Base-by-base conservation (phyloP, 2,329 filamentous ascomycete species). In the Sporothrix euskadiensis region DNA sequence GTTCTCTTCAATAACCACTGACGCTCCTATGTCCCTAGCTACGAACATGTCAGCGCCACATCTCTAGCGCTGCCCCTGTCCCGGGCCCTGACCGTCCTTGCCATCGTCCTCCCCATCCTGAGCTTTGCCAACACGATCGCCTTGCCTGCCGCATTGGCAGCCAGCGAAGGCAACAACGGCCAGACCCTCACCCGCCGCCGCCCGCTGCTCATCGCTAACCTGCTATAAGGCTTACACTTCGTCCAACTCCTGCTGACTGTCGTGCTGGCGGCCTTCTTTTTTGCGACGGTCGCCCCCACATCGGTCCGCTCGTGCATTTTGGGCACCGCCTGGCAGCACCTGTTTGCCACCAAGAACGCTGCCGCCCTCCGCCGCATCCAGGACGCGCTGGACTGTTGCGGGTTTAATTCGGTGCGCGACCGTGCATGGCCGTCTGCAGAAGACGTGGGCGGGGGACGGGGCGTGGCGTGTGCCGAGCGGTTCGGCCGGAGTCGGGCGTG, bases 351-450 rank as follows among this genome's bases (percentile, higher is more conserved):
- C 0, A 88, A 89, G 74, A 83, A 92, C 72, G 83, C 75, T 0
- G 75, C 76, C 0, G 80, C 83, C 1, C 86, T 93, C 73, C 82
- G 84, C 59, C 80, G 81, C 1, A 90, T 94, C 69, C 91, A 94
- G 78, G 89, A 93, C 78, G 80, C 85, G 0, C 85, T 92, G 44
- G 79, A 86, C 8, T 94, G 91, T 81, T 94, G 91, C 76, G 91
- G 91, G 0, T 83, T 92, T 47, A 84, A 84, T 73, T 85, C 83
- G 4, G 78, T 88, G 39, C 80, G 79, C 44, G 90, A 94, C 77
- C 87, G 86, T 76, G 86, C 87, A 0, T 92, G 86, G 83, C 91
- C 91, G 0, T 92, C 91, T 74, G 83, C 83, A 0, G 75, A 71
- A 35, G 71, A 72, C 30, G 39, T 70, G 16, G n/a, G 69, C 6